Base-by-base conservation (phyloP, 768 basidiomycete species). In the Leccinum ochraceum region DNA sequence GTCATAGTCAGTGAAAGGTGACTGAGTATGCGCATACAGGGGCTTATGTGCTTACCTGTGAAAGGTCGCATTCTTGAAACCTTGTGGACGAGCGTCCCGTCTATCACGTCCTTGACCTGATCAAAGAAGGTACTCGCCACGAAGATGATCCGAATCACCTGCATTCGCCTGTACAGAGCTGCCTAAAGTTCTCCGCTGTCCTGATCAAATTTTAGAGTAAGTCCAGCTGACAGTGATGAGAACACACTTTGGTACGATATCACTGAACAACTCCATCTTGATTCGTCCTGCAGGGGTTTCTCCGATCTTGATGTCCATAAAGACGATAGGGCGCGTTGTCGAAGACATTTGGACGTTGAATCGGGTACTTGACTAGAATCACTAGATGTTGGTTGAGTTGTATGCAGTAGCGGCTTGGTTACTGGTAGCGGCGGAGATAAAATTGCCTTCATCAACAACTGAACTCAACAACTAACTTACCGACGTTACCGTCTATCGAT, bases 261-360 rank as follows among this genome's bases (percentile, higher is more conserved):
- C 97, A 61, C 89, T 92, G 76, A 96, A 98, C 17, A 99, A 79
- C 75, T 99, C 96, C 88, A 99, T 96, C 78, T 98, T 98, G 66
- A 99, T 81, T 34, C 97, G 79, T 16, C 95, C 96, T 3, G 94
- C 94, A 34, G 93, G 92, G 0, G 95, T 98, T 78, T 98, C 96
- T 49, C 97, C 97, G 53, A 99, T 98, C 53, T 91, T 86, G 61
- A 98, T 80, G 71, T 99, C 97, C 87, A 99, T 95, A 74, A 99
- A 99, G 58, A 97, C 95, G 52, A 99, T 79, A 0, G 97, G 96
- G 17, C 96, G 85, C 3, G 81, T 78, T 32, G 80, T 73, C 20
- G 79, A 78, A 34, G 83, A 76, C 80, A 81, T 81, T 59, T 62
- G 39, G 39, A 34, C 7, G 57, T 30, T 57, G 49, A 7, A 34